A percentile compares a stretch with the other conserved stretches of the same genome.
Evolutionary conservation across 257 asterid species (phyloP).

Genomic region (Thymus quinquecostatus): DNA sequence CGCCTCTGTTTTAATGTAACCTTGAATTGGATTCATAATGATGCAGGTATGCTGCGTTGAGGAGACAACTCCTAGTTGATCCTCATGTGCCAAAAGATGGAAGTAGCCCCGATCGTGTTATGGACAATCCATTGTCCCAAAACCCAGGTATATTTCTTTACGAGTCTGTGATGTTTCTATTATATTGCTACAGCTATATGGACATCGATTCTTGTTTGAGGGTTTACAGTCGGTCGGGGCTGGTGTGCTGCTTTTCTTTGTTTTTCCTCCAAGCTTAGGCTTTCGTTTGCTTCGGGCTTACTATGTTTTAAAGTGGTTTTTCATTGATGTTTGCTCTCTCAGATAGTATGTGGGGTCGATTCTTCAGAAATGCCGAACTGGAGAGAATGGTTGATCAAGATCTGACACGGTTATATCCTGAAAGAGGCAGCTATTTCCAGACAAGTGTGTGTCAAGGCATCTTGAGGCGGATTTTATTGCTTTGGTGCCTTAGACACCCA

Average conservation of each 20-base stretch:
- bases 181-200: background rate
- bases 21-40: conserved; percentile 4
- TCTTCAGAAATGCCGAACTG: conserved; percentile 86
- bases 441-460: conserved; percentile 89
- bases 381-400: conserved; percentile 98
- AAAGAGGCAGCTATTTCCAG: conserved; percentile 92
- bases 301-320: background rate
- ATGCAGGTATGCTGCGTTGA: conserved; percentile 78
- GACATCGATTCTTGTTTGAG: background rate
- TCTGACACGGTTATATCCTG: conserved; percentile 94
- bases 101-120: conserved; percentile 65
- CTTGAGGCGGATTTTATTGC: conserved; percentile 79
- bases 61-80: conserved; percentile 90
- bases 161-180: background rate
- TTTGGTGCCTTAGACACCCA: conserved; percentile 90
- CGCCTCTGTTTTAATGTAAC: background rate
- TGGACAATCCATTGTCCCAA: conserved; percentile 95
- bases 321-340: conserved; percentile 25
- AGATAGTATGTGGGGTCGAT: conserved; percentile 99
- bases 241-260: background rate
- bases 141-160: conserved; percentile 64
- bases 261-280: background rate
- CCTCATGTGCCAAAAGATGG: conserved; percentile 85
- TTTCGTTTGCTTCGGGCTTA: background rate
- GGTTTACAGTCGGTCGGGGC: background rate